phyloP scores from a whole-genome alignment of 495 filamentous ascomycete genomes.

The Pyrenula massariospora region DNA sequence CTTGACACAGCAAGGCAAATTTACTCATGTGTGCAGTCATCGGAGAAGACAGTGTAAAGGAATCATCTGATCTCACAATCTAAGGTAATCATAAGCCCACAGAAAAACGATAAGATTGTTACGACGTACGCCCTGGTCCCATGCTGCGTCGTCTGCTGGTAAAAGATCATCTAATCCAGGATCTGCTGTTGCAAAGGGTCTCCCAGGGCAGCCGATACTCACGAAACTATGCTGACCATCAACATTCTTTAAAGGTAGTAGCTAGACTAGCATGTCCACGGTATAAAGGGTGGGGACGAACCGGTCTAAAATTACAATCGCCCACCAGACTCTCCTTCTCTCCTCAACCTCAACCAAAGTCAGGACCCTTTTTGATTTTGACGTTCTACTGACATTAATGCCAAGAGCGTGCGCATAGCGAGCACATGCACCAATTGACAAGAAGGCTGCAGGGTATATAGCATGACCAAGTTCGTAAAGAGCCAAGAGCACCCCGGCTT shows the following conservation, averaged over 20 bases:
- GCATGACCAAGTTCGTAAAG: slow-evolving; percentile 25
- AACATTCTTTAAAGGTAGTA: background rate
- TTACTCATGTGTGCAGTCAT: slow-evolving; percentile 12
- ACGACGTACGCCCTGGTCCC: slow-evolving; percentile 17
- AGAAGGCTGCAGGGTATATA: slow-evolving; percentile 23
- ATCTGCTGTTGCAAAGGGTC: slow-evolving; percentile 27
- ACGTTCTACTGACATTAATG: slow-evolving; percentile 23
- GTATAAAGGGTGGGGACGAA: slow-evolving; percentile 6
- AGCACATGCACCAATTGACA: slow-evolving; percentile 22
- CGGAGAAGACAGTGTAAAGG: slow-evolving; percentile 9
- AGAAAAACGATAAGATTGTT: background rate
- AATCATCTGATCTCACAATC: slow-evolving; percentile 5
- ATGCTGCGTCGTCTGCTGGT: slow-evolving; percentile 30
- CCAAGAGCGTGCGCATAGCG: slow-evolving; percentile 31
- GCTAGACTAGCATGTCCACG: background rate
- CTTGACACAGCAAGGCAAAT: slow-evolving; percentile 32
- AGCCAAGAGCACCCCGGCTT: slow-evolving; percentile 19
- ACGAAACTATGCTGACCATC: slow-evolving; percentile 17
- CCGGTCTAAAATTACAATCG: slow-evolving; percentile 34
- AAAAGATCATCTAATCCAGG: slow-evolving; percentile 23
- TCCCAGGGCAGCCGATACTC: slow-evolving; percentile 29
- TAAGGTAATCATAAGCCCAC: slow-evolving; percentile 3
- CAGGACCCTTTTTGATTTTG: slow-evolving; percentile 7
- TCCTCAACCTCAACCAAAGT: slow-evolving; percentile 31
- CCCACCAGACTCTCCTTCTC: slow-evolving; percentile 36